Base-by-base conservation (phyloP, 2,329 filamentous ascomycete species). In the Lithohypha guttulata region DNA sequence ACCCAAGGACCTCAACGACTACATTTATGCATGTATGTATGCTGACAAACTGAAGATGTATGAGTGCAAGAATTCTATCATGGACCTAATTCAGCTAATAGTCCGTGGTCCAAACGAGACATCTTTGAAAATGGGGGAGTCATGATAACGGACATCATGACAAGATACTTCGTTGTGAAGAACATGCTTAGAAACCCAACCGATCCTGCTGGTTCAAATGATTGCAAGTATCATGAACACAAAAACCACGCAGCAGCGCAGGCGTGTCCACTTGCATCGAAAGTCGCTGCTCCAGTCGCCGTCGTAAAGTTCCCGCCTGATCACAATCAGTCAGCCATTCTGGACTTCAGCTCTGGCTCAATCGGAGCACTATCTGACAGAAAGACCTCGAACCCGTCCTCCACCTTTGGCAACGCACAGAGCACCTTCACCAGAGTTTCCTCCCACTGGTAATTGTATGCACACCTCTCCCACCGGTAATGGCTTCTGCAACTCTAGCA, bases 211-310 rank as follows among this genome's bases (percentile, higher is more conserved):
- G 11, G 11, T 15, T 13, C 10, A 5, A 9, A 10, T 18, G 30
- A 18, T 18, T 33, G 30, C n/a, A 20, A 13, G 18, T 33, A 33
- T 33, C 30, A 33, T n/a, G 30, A 18, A 15, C 30, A 33, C n/a
- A 33, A 29, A 14, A 14, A 29, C n/a, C n/a, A n/a, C n/a, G n/a
- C n/a, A n/a, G n/a, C n/a, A n/a, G n/a, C n/a, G n/a, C n/a, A n/a
- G n/a, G n/a, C n/a, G 7, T n/a, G 7, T 25, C 23, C 23, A 8
- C n/a, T n/a, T 9, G 29, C 14, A 32, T 6, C 14, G 29, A 32
- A 8, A 32, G 15, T 10, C 15, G 9, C 6, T 32, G 13, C 29
- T 15, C 7, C 7, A 32, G 13, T 4, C 14, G 10, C 29, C 8
- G n/a, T 6, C 6, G 5, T 17, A 18, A 9, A 19, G 7, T 14